phyloP scores from a whole-genome alignment of 345 rosid species.

The Aegle marmelos region DNA sequence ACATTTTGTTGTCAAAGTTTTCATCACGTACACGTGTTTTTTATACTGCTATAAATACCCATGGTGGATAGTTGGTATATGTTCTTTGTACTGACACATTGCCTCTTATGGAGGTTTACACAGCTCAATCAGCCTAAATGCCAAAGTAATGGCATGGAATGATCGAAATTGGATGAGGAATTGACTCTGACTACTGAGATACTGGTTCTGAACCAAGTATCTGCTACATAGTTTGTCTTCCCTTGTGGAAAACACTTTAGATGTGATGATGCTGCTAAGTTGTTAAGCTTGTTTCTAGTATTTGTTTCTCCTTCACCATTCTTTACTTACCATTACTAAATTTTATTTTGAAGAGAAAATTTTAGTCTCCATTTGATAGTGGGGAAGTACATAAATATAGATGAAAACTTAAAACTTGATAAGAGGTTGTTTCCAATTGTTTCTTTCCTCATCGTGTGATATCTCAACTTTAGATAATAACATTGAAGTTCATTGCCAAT shows the following conservation, averaged over 20 bases:
- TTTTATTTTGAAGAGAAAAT: background rate
- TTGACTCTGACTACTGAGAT: background rate
- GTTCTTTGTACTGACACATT: background rate
- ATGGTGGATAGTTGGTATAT: background rate
- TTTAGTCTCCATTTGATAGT: background rate
- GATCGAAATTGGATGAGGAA: background rate
- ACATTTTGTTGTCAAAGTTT: background rate
- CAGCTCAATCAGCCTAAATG: background rate
- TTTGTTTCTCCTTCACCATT: background rate
- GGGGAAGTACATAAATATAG: background rate
- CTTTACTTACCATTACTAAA: background rate
- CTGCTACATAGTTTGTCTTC: background rate
- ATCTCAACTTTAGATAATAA: background rate
- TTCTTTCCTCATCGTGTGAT: background rate
- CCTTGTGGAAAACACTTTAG: background rate
- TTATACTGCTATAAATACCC: background rate
- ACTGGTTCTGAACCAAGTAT: background rate
- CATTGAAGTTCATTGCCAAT: background rate
- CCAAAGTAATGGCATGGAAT: background rate
- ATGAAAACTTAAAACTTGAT: background rate
- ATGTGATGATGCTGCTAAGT: background rate
- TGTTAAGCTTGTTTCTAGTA: conserved; percentile 9
- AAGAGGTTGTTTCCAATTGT: background rate
- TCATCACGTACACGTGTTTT: background rate
- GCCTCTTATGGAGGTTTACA: background rate